Evolutionary conservation across 495 filamentous ascomycete genomes (phyloP), one percentile per base, ranked within the genome.

Genomic region (Rhizodiscina lignyota): DNA sequence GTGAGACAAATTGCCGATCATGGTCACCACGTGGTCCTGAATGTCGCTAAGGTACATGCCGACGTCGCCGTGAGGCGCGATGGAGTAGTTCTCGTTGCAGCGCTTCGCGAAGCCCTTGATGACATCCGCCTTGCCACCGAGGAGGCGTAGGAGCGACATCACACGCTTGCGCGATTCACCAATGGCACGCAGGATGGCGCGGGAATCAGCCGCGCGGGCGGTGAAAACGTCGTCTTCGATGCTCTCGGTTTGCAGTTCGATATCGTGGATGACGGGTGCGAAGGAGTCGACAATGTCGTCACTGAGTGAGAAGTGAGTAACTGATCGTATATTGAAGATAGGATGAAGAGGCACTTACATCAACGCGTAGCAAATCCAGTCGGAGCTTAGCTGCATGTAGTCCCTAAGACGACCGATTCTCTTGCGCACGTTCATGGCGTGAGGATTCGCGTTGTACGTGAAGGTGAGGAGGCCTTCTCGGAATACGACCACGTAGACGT

Each of bases 281-380:
- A 96, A 97, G 22, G 72, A 78, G 60, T 97, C 89, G 43, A 96
- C 91, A 45, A 97, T 97, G 53, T 97, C 81, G 56, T 97, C 89
- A 51, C 77, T 83, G 42, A 19, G 22, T n/a, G n/a, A n/a, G n/a
- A 11, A 18, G 6, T 8, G 12, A 2, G 32, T 60, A 50, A 66
- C 44, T 42, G 42, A 8, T 6, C 13, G 12, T 5, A 28, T 18
- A 40, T 18, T 37, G 3, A 35, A 24, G 16, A 18, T 1, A 27
- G 10, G 10, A n/a, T n/a, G n/a, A n/a, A n/a, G n/a, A n/a, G n/a
- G 17, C 18, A 61, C 77, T 70, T 63, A 84, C 79, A 97, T 97
- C 60, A 97, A 72, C 21, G 89, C 89, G 49, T 97, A 97, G 60
- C 91, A 97, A 41, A 97, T 87, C 89, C 89, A 97, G 54, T 97